Percentiles rank a stretch among this genome's conserved stretches.
phyloP scores from a whole-genome alignment of 495 filamentous ascomycete species.

The Tuber indicum region DNA sequence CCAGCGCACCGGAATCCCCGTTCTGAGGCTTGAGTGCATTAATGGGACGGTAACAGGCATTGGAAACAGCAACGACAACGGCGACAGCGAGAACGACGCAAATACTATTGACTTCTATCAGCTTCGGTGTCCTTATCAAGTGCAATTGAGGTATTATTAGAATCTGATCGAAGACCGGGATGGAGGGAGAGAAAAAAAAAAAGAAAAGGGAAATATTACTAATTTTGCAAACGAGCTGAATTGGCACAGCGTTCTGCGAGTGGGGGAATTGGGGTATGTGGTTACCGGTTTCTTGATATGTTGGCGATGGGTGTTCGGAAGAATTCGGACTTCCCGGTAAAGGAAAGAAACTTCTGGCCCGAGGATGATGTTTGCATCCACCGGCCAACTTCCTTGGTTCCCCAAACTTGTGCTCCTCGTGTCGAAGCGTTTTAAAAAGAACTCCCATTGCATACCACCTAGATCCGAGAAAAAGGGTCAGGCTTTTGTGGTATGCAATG shows the following conservation, averaged over 20 bases:
- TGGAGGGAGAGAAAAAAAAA: neutral
- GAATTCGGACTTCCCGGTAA: neutral
- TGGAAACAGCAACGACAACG: neutral
- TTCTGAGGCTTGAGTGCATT: neutral
- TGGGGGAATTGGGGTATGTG: neutral
- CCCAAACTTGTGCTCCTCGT: neutral
- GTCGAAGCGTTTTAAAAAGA: neutral
- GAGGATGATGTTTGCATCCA: neutral
- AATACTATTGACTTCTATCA: neutral
- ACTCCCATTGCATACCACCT: neutral
- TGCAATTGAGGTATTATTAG: neutral
- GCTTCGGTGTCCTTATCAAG: neutral
- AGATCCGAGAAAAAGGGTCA: neutral
- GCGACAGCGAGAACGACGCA: neutral
- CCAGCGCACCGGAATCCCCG: neutral
- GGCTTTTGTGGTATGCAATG: neutral
- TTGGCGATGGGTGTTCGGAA: neutral
- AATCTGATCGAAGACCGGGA: neutral
- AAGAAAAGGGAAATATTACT: neutral
- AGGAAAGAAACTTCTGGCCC: neutral
- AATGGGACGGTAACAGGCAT: neutral
- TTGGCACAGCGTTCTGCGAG: slow-evolving; percentile 4
- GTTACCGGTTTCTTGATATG: neutral
- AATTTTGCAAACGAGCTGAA: slow-evolving; percentile 24
- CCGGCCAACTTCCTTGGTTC: neutral